Conservation (phyloP, 2,329 filamentous ascomycete species). For the Ophiostoma ips region DNA sequence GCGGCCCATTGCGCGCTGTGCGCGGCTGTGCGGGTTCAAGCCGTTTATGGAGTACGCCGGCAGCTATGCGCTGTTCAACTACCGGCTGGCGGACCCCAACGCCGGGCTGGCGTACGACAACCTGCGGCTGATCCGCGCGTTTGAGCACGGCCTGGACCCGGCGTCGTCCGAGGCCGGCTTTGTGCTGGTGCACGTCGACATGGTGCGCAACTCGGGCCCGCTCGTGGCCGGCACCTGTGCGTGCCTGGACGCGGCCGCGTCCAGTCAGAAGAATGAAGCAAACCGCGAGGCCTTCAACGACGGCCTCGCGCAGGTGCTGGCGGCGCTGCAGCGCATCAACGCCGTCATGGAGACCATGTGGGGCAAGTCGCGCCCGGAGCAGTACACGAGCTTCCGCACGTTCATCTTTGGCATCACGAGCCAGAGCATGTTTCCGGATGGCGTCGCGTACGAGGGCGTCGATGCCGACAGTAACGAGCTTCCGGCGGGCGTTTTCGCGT, state of each 20-base stretch:
- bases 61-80: constrained; percentile 57
- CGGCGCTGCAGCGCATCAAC: constrained; percentile 57
- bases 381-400: constrained; percentile 83
- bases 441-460: constrained; percentile 79
- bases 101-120: constrained; percentile 48
- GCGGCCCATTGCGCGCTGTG: constrained; percentile 70
- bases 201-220: constrained; percentile 75
- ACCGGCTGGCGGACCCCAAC: constrained; percentile 42
- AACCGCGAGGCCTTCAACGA: constrained; percentile 46
- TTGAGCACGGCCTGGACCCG: constrained; percentile 78
- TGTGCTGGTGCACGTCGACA: constrained; percentile 89
- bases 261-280: constrained; percentile 13
- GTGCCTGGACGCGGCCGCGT: constrained; percentile 39
- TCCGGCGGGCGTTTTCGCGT: background rate
- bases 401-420: constrained; percentile 95
- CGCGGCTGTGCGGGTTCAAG: constrained; percentile 71
- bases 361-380: constrained; percentile 63
- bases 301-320: constrained; percentile 47
- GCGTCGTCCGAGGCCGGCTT: constrained; percentile 86
- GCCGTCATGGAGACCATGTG: constrained; percentile 83
- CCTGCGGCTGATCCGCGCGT: constrained; percentile 76
- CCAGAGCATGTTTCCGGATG: constrained; percentile 87
- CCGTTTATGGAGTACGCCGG: constrained; percentile 82
- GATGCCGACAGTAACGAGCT: constrained; percentile 32
- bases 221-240: constrained; percentile 60